Base-by-base conservation (phyloP, 805 yeast genomes). In the Teunomyces tritomae region DNA sequence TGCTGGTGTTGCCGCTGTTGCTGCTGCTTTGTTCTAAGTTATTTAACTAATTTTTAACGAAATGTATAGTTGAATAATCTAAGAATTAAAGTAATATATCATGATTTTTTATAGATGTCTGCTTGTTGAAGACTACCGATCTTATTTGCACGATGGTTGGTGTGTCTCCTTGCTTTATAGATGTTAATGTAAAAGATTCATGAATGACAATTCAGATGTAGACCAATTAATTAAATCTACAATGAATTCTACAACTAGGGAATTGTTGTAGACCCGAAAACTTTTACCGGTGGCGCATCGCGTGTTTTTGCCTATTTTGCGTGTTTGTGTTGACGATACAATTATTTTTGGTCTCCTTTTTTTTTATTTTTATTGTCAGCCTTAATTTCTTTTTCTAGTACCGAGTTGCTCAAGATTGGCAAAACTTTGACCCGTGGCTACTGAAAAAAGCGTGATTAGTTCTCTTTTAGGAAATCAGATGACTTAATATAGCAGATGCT, bases 1-100 rank as follows among this genome's bases (percentile, higher is more conserved):
- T 54, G 81, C 80, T 57, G 79, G 77, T 70, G 68, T 71, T 51
- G 77, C 78, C 51, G 80, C 79, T 53, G 68, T 67, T 58, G 78
- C 76, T 56, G 76, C 73, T 65, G 76, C 75, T 68, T 64, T 76
- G 56, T 67, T 75, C 60, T 74, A 73, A 70, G 64, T 52, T 48
- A 14, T 29, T 17, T 47, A 39, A 34, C 30, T 44, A 13, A 34
- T 28, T 33, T 32, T 26, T 32, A 37, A 30, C 28, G 11, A 20
- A 43, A 34, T 43, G 16, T 43, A 33, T 30, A 43, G 30, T 28
- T 41, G 33, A 26, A 32, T 16, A 32, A 32, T 16, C 37, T 20
- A 29, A 24, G 39, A 33, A 24, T 43, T 20, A 28, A 29, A 32
- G 34, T 13, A 14, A 42, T 17, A 32, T n/a, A 36, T n/a, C 30